Evolutionary conservation across 768 basidiomycete species (phyloP).

Genomic region (Suillus americanus): DNA sequence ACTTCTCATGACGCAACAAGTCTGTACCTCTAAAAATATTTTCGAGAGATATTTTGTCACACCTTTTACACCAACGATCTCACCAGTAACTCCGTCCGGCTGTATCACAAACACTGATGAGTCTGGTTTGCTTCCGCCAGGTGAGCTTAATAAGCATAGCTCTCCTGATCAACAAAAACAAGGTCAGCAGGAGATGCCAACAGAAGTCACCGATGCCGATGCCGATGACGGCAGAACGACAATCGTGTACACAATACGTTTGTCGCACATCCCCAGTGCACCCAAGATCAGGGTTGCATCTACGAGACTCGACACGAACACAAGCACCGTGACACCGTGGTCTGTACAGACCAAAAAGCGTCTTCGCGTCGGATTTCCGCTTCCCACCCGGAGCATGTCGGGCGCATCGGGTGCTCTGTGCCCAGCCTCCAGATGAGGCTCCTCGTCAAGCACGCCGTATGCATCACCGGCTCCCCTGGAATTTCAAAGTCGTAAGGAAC

Average conservation of each 20-base stretch:
- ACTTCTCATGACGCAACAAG: not conserved
- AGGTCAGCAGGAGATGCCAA: conserved; percentile 24
- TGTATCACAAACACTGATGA: conserved; percentile 34
- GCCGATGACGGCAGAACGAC: conserved; percentile 6
- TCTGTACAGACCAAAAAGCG: conserved; percentile 30
- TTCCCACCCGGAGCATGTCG: conserved; percentile 17
- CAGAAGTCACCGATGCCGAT: too few species aligned
- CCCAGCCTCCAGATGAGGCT: conserved; percentile 6
- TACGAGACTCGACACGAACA: conserved; percentile 3
- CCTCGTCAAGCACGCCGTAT: conserved; percentile 12
- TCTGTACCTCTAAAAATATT: not conserved
- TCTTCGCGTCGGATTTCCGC: conserved; percentile 10
- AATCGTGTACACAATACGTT: not conserved
- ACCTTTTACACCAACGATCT: conserved; percentile 21
- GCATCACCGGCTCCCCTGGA: not conserved
- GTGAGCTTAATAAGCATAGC: conserved; percentile 38
- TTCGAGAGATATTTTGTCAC: not conserved
- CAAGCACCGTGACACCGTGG: conserved; percentile 15
- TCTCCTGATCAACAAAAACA: conserved; percentile 33
- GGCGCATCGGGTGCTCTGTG: conserved; percentile 8
- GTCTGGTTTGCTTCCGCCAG: conserved; percentile 28
- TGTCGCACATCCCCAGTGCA: not conserved
- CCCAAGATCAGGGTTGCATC: conserved; percentile 7
- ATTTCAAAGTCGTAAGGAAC: conserved; percentile 2
- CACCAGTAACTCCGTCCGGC: conserved; percentile 22